A percentile compares a stretch with the other conserved stretches of the same genome.
Evolutionary conservation across 176 grass and related monocot species (phyloP).

Genomic region (Alloteropsis semialata): DNA sequence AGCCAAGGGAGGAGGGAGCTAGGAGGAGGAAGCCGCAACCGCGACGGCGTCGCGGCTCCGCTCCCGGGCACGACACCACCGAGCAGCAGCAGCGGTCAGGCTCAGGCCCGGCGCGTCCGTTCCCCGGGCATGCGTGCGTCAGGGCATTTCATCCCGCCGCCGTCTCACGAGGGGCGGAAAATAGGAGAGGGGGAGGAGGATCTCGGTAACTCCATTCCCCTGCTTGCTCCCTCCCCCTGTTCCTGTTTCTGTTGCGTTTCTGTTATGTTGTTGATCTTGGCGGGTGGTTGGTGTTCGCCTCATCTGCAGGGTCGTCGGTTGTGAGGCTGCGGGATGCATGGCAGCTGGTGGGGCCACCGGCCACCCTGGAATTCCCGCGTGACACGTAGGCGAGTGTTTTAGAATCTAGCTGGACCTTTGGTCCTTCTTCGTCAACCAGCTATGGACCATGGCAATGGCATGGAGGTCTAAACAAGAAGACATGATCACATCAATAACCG

Average conservation of each 20-base stretch:
- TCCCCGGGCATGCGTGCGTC: not conserved
- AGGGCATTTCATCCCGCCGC: constrained; percentile 1
- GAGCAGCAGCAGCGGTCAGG: not conserved
- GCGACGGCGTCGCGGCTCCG: not conserved
- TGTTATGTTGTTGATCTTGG: constrained; percentile 27
- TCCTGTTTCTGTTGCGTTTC: not conserved
- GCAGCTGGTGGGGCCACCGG: not conserved
- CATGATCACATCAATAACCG: too few relatives aligned
- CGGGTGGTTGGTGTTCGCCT: constrained; percentile 50
- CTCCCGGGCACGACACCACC: not conserved
- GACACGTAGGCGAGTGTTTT: not conserved
- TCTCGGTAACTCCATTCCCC: not conserved
- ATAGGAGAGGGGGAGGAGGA: not conserved
- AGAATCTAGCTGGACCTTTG: not conserved
- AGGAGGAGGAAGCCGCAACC: not conserved
- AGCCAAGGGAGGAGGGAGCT: not conserved
- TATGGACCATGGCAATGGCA: not conserved
- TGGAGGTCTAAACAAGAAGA: too few relatives aligned
- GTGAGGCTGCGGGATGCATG: constrained; percentile 13
- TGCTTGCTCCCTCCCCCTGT: not conserved
- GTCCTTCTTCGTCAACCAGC: not conserved
- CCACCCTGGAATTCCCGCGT: not conserved
- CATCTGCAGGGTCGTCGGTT: constrained; percentile 10
- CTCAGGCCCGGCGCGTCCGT: not conserved
- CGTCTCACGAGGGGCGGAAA: not conserved